phyloP scores from a whole-genome alignment of 441 rosid genomes.

The Breynia disticha region DNA sequence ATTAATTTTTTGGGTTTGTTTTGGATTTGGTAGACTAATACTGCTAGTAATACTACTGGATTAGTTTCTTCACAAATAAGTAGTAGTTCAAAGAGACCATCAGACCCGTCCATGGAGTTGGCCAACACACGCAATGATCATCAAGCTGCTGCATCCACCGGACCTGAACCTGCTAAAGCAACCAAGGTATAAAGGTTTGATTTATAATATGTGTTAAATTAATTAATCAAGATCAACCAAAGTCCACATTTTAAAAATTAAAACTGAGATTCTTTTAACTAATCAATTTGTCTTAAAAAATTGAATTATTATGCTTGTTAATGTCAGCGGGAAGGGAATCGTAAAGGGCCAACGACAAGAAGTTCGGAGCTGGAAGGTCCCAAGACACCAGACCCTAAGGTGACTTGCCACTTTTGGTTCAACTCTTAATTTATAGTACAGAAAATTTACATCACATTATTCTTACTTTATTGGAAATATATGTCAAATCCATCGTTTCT shows the following conservation, averaged over 20 bases:
- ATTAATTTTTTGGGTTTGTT: slow-evolving; percentile 22
- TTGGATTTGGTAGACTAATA: slow-evolving; percentile 35
- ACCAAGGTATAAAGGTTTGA: slow-evolving; percentile 42
- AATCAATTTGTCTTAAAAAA: slow-evolving; percentile 10
- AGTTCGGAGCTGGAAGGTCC: slow-evolving; percentile 83
- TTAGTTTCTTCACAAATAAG: slow-evolving; percentile 27
- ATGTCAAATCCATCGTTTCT: background rate
- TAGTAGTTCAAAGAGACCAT: slow-evolving; percentile 67
- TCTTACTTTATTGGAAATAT: too few species aligned
- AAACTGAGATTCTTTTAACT: slow-evolving; percentile 27
- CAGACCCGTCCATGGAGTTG: slow-evolving; percentile 64
- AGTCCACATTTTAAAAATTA: slow-evolving; percentile 1
- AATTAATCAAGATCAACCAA: slow-evolving; percentile 7
- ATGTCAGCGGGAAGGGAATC: slow-evolving; percentile 66
- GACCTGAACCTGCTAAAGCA: slow-evolving; percentile 46
- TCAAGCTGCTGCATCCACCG: slow-evolving; percentile 15
- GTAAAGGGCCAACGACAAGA: slow-evolving; percentile 61
- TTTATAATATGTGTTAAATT: background rate
- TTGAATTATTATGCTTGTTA: slow-evolving; percentile 9
- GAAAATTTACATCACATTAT: too few species aligned
- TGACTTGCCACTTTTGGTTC: slow-evolving; percentile 11
- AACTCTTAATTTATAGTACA: background rate
- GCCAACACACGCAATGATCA: slow-evolving; percentile 35
- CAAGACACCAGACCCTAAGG: slow-evolving; percentile 91
- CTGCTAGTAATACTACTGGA: slow-evolving; percentile 22